These are phyloP conservation scores for Triticum aestivum DNA, from an alignment of 176 grass and related monocot species.

Conservation along the genomic window DNA sequence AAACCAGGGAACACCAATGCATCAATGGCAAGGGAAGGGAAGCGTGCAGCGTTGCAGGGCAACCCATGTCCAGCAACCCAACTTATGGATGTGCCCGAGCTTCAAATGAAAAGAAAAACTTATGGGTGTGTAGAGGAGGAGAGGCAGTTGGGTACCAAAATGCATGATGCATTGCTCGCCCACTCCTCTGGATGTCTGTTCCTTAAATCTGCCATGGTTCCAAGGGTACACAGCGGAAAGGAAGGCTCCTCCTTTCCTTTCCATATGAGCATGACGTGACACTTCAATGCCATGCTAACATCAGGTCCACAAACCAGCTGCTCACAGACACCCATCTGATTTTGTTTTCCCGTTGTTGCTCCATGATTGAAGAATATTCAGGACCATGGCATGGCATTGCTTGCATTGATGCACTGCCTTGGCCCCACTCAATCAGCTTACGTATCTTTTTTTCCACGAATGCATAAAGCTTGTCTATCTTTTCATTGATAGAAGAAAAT, in stretches of 20 bases:
- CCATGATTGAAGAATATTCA: constrained; percentile 24
- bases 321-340: neutral
- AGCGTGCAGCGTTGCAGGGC: neutral
- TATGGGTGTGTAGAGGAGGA: neutral
- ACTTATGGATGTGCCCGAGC: neutral
- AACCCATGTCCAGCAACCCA: neutral
- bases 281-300: neutral
- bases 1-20: neutral
- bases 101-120: too few relatives aligned
- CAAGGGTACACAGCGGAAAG: constrained; percentile 9
- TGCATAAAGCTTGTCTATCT: too few relatives aligned
- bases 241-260: constrained; percentile 12
- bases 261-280: neutral
- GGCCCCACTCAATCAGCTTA: neutral
- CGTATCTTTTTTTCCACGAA: too few relatives aligned
- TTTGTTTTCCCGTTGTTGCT: neutral
- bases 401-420: neutral
- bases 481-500: too few relatives aligned
- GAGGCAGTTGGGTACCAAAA: neutral
- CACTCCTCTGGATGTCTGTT: neutral
- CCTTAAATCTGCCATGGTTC: neutral
- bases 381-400: constrained; percentile 1
- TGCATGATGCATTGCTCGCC: neutral
- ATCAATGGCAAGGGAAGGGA: neutral
- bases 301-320: neutral